phyloP scores from a whole-genome alignment of 2,329 filamentous ascomycete species.

The Cercospora sesami region DNA sequence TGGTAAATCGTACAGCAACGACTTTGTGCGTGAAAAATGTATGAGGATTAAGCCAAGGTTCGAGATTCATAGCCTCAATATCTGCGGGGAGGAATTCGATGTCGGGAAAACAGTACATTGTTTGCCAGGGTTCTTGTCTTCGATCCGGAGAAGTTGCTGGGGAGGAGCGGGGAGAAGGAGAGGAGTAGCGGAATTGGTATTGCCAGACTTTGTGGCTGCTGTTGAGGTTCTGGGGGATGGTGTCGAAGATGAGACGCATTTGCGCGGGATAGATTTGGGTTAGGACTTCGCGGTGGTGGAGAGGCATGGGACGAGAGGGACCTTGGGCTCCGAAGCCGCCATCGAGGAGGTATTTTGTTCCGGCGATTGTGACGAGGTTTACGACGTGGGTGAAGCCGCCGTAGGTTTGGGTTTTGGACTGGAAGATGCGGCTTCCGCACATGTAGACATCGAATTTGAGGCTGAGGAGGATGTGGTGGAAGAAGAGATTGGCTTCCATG shows the following conservation, averaged over 20 bases:
- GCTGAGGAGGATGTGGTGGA: conserved; percentile 53
- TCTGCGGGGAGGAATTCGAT: conserved; percentile 63
- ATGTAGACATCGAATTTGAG: conserved; percentile 52
- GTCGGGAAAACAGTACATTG: conserved; percentile 66
- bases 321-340: conserved; percentile 45
- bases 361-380: conserved; percentile 42
- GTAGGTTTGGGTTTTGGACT: conserved; percentile 15
- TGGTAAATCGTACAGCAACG: conserved; percentile 47
- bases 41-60: conserved; percentile 50
- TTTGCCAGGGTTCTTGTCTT: conserved; percentile 55
- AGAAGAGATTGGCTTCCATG: conserved; percentile 60
- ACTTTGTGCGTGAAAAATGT: conserved; percentile 58
- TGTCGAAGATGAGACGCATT: conserved; percentile 24
- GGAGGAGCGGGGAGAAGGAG: background rate
- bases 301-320: conserved; percentile 42
- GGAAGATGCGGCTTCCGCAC: conserved; percentile 43
- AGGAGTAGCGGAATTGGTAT: conserved; percentile 39
- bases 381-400: conserved; percentile 45
- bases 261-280: conserved; percentile 27
- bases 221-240: conserved; percentile 26
- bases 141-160: background rate
- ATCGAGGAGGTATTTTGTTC: conserved; percentile 39
- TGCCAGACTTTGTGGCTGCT: conserved; percentile 45
- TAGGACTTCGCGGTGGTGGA: conserved; percentile 30
- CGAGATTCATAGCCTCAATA: conserved; percentile 61